phyloP scores from a whole-genome alignment of 495 filamentous ascomycete species.

The Filosporella fistucella region DNA sequence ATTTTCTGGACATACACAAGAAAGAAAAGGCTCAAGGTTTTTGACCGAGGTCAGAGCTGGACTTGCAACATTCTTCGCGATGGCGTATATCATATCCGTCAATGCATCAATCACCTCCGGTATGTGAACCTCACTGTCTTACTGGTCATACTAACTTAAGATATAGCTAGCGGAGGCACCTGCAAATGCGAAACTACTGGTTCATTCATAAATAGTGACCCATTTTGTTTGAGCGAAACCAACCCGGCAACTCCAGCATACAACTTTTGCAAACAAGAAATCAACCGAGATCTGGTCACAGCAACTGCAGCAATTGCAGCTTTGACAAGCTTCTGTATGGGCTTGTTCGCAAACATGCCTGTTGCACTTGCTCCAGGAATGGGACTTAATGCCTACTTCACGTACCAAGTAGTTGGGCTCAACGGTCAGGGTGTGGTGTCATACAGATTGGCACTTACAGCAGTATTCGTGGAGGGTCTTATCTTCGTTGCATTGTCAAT shows the following conservation, averaged over 20 bases:
- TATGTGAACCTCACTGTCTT: constrained; percentile 14
- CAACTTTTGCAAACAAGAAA: constrained; percentile 54
- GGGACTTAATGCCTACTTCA: constrained; percentile 82
- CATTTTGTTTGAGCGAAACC: constrained; percentile 37
- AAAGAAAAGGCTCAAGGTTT: constrained; percentile 71
- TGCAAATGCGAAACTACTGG: constrained; percentile 60
- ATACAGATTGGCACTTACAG: constrained; percentile 67
- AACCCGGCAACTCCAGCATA: constrained; percentile 50
- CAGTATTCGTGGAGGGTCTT: constrained; percentile 79
- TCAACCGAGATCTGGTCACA: constrained; percentile 74
- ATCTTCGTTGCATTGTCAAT: constrained; percentile 66
- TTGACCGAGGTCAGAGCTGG: constrained; percentile 76
- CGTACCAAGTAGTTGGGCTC: constrained; percentile 74
- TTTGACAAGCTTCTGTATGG: constrained; percentile 68
- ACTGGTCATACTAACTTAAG: constrained; percentile 8
- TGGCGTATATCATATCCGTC: constrained; percentile 73
- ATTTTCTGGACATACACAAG: constrained; percentile 63
- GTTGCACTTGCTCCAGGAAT: constrained; percentile 77
- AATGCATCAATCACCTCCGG: constrained; percentile 65
- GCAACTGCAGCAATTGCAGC: constrained; percentile 76
- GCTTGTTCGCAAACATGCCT: constrained; percentile 63
- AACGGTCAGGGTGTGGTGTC: constrained; percentile 64
- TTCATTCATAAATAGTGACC: constrained; percentile 34
- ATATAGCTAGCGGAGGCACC: constrained; percentile 50
- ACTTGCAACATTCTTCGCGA: constrained; percentile 79